Evolutionary conservation across 305 asterid species (phyloP), one percentile per base, ranked within the genome.

Genomic region (Fraxinus velutina): DNA sequence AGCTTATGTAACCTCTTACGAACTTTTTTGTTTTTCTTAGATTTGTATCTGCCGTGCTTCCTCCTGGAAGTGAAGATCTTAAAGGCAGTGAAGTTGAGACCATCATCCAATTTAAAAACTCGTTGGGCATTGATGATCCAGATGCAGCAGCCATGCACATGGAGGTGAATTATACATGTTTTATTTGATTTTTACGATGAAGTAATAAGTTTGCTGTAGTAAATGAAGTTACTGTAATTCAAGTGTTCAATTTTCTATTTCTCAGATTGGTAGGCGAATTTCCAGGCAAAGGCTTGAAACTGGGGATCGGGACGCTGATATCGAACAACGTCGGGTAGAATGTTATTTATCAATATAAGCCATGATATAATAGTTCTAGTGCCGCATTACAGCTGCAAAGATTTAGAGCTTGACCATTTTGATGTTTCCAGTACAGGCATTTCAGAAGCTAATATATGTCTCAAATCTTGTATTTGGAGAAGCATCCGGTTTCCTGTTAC

Each of bases 91-190:
- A 96, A 89, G 95, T 94, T 83, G 99, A 91, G 29, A 83, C 90
- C 84, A 92, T 94, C 32, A 91, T 89, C 78, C 90, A 90, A 80
- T 96, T 94, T 86, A 96, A 94, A 82, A 92, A 78, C 76, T 88
- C 98, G 44, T 83, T 96, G 91, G 98, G 98, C n/a, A 91, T 96
- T 83, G 99, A 96, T 86, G 99, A 96, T 62, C 99, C 97, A 3
- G 98, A 96, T 91, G 99, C 99, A 42, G 99, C 98, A 33, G 86
- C 91, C 57, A 92, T 94, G 97, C 99, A 96, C 86, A 93, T 96
- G 97, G 99, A 96, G 98, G 99, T 94, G 88, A 34, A 27, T 27
- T 17, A 27, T 83, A 39, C 55, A 34, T 87, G 66, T 29, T n/a
- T 76, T 57, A 30, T 57, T 77, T 80, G 77, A 27, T 39, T 80